These are phyloP conservation scores for Phyllosticta ampelicida DNA, from an alignment of 2,329 filamentous ascomycete species.

Conservation along the genomic window DNA sequence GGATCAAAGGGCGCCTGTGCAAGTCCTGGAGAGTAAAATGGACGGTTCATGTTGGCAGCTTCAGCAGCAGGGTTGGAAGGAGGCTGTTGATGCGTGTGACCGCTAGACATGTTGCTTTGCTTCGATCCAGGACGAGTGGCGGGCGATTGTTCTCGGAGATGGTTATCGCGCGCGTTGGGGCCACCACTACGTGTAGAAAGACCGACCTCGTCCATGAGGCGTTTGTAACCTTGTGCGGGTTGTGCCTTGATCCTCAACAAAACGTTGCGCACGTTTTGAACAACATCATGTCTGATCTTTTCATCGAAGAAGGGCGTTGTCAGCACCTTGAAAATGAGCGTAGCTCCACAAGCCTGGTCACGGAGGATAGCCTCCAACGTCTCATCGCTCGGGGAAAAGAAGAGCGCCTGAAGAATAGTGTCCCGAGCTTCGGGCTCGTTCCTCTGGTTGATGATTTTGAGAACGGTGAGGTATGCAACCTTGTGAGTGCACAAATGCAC, in stretches of 20 bases:
- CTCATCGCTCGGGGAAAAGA: conserved; percentile 81
- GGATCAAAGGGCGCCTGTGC: conserved; percentile 27
- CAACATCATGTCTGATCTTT: conserved; percentile 71
- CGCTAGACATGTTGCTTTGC: conserved; percentile 18
- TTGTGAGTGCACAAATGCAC: conserved; percentile 97
- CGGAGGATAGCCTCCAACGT: conserved; percentile 81
- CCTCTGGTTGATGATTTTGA: conserved; percentile 98
- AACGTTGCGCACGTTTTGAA: conserved; percentile 85
- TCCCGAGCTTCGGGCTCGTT: conserved; percentile 88
- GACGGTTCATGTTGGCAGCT: conserved; percentile 19
- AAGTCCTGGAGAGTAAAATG: conserved; percentile 25
- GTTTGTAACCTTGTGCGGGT: conserved; percentile 92
- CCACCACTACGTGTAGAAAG: conserved; percentile 50
- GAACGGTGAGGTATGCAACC: conserved; percentile 89
- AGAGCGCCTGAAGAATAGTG: conserved; percentile 77
- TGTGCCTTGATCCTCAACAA: conserved; percentile 84
- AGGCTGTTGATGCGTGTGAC: conserved; percentile 5
- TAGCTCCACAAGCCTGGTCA: conserved; percentile 86
- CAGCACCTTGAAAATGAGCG: conserved; percentile 95
- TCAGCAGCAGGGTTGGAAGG: conserved; percentile 10
- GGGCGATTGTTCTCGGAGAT: conserved; percentile 24
- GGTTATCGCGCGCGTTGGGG: conserved; percentile 17
- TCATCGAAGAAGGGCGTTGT: conserved; percentile 98
- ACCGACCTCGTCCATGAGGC: conserved; percentile 96
- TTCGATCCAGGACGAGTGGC: conserved; percentile 26